Evolutionary conservation across 306 rosid species (phyloP).

Genomic region (Myrica gale): DNA sequence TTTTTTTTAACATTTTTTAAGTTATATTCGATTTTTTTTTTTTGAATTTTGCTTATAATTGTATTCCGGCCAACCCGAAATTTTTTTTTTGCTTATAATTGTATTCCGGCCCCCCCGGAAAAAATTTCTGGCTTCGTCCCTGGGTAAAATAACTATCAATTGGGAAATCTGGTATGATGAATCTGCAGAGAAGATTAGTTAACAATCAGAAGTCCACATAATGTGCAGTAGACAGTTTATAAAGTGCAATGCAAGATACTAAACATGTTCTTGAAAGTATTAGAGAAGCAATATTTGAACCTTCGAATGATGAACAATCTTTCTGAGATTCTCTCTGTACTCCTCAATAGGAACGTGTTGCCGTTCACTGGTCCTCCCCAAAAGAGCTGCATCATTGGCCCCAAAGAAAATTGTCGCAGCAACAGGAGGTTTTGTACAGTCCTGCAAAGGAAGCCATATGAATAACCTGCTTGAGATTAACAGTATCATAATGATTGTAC

Average conservation of each 20-base stretch:
- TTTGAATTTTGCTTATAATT: too few relatives aligned
- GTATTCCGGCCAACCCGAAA: too few relatives aligned
- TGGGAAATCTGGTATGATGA: slow-evolving; percentile 16
- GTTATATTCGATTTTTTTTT: too few relatives aligned
- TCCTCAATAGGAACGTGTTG: slow-evolving; percentile 82
- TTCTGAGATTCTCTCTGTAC: slow-evolving; percentile 69
- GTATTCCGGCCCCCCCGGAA: too few relatives aligned
- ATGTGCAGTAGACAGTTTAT: neutral
- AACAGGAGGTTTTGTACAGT: slow-evolving; percentile 46
- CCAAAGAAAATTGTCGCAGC: slow-evolving; percentile 86
- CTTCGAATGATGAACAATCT: slow-evolving; percentile 68
- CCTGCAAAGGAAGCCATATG: slow-evolving; percentile 44
- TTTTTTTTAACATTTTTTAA: too few relatives aligned
- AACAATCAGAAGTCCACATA: neutral
- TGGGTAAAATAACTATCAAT: slow-evolving; percentile 5
- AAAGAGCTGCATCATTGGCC: slow-evolving; percentile 86
- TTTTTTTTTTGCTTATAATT: too few relatives aligned
- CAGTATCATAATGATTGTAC: neutral
- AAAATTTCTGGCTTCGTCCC: too few relatives aligned
- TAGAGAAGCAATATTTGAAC: slow-evolving; percentile 35
- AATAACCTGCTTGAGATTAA: slow-evolving; percentile 15
- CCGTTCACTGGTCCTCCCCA: slow-evolving; percentile 61
- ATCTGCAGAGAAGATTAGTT: slow-evolving; percentile 3
- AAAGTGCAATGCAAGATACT: slow-evolving; percentile 8
- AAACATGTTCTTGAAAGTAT: slow-evolving; percentile 7